Evolutionary conservation across 176 grass and related monocot species (phyloP), one percentile per base, ranked within the genome.

Genomic region (barley (Hordeum vulgare)): DNA sequence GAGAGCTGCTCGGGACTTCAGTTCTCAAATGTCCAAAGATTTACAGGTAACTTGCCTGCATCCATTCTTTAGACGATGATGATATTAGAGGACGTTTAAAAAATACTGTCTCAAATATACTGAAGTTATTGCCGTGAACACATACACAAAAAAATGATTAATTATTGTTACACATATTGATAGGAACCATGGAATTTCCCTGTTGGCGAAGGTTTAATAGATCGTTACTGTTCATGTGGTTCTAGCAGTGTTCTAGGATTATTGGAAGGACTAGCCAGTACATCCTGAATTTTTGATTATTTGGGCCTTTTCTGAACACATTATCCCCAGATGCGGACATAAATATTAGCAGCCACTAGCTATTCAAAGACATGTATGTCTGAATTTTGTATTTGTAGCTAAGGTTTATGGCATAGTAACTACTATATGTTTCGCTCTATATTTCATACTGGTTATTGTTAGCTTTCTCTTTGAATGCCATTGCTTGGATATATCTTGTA

Each of bases 1-100:
- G 96, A 91, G 71, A 89, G 89, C 96, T 90, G 89, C 91, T 54
- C 79, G 87, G 79, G 91, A 99, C 64, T 99, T 99, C 83, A 99
- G 93, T 87, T 89, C 89, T 70, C 93, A 85, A 90, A 83, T 96
- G 71, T 99, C 96, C 44, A 66, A 85, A 83, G 87, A 85, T 80
- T 90, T 99, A 74, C 91, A 99, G 93, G 96, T 99, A 95, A 78
- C 68, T 62, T 15, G 17, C 29, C 53, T 24, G 45, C 61, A 83
- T 56, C 49, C 53, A 26, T 80, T 60, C 81, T 59, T 51, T 33
- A 68, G 33, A 77, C 2, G 27, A 63, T 31, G 56, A 45, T 39
- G 37, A 27, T 67, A 35, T 23, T 66, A 67, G 49, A 36, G 63
- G 60, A 44, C 14, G 5, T 64, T 72, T 35, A 24, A 77, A 56